Percentiles rank a stretch among this genome's conserved stretches.
Conservation (phyloP, 176 grass and related monocot species). For the Eleusine indica region DNA sequence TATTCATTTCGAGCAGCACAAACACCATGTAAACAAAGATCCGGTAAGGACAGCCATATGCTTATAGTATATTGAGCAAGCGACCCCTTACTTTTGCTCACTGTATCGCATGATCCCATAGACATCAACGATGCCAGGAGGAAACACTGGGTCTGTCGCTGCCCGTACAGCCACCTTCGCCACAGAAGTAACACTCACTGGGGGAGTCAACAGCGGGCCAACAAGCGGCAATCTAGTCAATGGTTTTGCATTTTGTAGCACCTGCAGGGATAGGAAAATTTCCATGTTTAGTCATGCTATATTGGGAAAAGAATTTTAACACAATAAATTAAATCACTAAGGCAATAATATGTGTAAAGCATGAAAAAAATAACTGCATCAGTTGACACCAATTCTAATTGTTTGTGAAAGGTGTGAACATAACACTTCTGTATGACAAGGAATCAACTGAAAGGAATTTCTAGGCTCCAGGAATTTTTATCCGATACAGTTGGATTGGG, state of each 20-base stretch:
- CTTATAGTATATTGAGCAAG: neutral
- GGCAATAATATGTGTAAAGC: neutral
- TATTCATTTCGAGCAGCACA: conserved; percentile 27
- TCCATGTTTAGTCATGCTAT: conserved; percentile 1
- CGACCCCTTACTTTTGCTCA: conserved; percentile 59
- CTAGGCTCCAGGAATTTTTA: neutral
- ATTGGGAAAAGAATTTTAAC: neutral
- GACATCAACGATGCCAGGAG: conserved; percentile 83
- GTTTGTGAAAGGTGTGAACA: neutral
- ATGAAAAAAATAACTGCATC: conserved; percentile 9
- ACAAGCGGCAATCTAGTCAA: conserved; percentile 70
- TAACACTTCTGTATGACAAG: neutral
- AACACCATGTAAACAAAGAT: conserved; percentile 15
- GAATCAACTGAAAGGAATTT: neutral
- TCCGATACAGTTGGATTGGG: neutral
- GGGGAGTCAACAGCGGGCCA: conserved; percentile 78
- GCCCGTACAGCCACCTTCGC: conserved; percentile 81
- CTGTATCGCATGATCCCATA: conserved; percentile 77
- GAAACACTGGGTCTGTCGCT: conserved; percentile 80
- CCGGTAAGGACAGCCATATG: neutral
- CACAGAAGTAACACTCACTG: conserved; percentile 66
- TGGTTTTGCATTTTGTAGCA: conserved; percentile 68
- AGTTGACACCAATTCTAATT: neutral
- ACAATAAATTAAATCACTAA: neutral
- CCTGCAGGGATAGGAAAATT: conserved; percentile 41